Conservation (phyloP, 2,329 filamentous ascomycete genomes). For the Plectosphaerella plurivora region DNA sequence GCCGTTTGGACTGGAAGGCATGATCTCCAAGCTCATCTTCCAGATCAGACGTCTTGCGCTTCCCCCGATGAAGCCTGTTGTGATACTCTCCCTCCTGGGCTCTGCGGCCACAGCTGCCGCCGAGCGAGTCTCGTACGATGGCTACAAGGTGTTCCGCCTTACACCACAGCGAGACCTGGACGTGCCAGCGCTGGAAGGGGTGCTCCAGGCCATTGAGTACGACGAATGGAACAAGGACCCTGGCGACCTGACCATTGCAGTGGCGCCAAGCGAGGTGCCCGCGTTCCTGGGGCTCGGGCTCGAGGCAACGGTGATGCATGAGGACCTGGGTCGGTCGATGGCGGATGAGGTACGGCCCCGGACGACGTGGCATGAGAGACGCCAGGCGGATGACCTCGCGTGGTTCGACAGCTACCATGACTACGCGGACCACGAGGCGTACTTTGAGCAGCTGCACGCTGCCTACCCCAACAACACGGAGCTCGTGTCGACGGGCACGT, state of each 20-base stretch:
- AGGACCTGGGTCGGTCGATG: constrained; percentile 23
- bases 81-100: constrained; percentile 2
- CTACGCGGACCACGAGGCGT: constrained; percentile 43
- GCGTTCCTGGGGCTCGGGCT: constrained; percentile 22
- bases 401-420: constrained; percentile 48
- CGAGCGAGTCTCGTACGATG: constrained; percentile 31
- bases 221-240: constrained; percentile 1
- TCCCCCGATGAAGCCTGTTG: constrained; percentile 6
- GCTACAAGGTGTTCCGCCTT: constrained; percentile 39
- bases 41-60: not conserved
- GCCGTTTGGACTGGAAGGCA: not conserved
- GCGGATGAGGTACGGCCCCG: constrained; percentile 15
- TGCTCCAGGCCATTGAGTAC: not conserved
- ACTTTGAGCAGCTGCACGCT: constrained; percentile 34
- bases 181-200: not conserved
- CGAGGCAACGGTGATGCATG: constrained; percentile 21
- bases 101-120: constrained; percentile 6
- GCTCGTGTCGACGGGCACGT: constrained; percentile 38
- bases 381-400: constrained; percentile 23
- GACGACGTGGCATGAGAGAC: constrained; percentile 5
- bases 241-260: constrained; percentile 22
- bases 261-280: constrained; percentile 21
- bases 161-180: constrained; percentile 6
- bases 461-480: constrained; percentile 39
- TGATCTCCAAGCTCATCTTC: too few relatives aligned